Percentiles rank a stretch among this genome's conserved stretches.
Evolutionary conservation across 2,329 filamentous ascomycete species (phyloP).

Genomic region (Zymoseptoria brevis): DNA sequence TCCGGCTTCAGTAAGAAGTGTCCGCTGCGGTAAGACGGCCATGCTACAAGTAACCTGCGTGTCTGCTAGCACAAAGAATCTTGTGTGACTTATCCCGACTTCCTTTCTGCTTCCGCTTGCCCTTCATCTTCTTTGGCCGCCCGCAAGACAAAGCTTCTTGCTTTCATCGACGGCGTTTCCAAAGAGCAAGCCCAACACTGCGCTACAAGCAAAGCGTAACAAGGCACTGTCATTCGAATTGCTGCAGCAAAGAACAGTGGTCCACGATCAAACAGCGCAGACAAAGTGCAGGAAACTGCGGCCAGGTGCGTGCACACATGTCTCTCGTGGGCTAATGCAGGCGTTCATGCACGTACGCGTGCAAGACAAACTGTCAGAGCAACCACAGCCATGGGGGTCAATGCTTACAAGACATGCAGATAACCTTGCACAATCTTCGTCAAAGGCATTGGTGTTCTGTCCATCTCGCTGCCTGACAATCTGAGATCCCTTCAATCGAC

Average conservation of each 20-base stretch:
- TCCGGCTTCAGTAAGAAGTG: conserved; percentile 23
- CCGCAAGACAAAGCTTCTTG: conserved; percentile 26
- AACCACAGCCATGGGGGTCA: conserved; percentile 19
- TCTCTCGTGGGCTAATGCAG: background rate
- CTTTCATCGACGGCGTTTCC: conserved; percentile 19
- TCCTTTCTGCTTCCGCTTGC: conserved; percentile 26
- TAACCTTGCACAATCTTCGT: background rate
- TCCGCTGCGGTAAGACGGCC: conserved; percentile 12
- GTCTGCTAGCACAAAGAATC: conserved; percentile 28
- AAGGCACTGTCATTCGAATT: conserved; percentile 18
- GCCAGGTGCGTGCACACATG: background rate
- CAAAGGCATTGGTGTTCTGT: conserved; percentile 5
- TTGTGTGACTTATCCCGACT: conserved; percentile 24
- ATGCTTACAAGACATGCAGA: conserved; percentile 31
- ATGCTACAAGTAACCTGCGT: conserved; percentile 28
- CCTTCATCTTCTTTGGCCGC: conserved; percentile 18
- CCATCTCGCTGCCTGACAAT: conserved; percentile 1
- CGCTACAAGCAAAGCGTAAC: conserved; percentile 16
- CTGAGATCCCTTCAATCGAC: conserved; percentile 16
- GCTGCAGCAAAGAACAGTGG: conserved; percentile 21
- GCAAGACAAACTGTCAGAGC: conserved; percentile 25
- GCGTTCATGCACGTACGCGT: conserved; percentile 21
- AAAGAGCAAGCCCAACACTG: conserved; percentile 14
- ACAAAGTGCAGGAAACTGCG: conserved; percentile 19
- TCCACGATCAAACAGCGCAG: conserved; percentile 13